Conservation (phyloP, 2,329 filamentous ascomycete genomes). For the Bipolaris cookei region DNA sequence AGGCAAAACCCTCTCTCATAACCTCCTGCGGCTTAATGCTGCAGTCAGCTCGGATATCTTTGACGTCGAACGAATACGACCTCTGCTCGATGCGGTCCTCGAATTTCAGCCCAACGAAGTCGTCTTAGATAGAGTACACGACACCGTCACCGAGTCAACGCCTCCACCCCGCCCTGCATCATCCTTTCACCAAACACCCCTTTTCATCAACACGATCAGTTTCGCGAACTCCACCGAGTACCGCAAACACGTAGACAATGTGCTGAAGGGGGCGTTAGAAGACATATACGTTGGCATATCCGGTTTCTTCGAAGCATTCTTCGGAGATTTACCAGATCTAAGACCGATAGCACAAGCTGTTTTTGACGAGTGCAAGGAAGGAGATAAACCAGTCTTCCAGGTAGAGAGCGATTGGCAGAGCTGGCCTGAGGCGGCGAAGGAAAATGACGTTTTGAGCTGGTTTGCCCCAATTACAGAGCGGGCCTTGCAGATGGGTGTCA, state of each 20-base stretch:
- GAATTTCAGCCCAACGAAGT: conserved; percentile 3
- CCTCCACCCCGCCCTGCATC: conserved; percentile 36
- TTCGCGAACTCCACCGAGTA: conserved; percentile 28
- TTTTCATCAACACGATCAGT: conserved; percentile 26
- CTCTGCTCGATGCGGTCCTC: too few relatives aligned
- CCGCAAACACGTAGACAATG: conserved; percentile 25
- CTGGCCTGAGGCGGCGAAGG: conserved; percentile 28
- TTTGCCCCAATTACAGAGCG: conserved; percentile 26
- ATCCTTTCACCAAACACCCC: conserved; percentile 38
- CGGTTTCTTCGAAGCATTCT: conserved; percentile 32
- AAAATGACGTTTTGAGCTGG: conserved; percentile 30
- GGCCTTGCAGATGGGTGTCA: conserved; percentile 23
- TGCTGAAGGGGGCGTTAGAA: conserved; percentile 29
- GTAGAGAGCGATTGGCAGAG: conserved; percentile 28
- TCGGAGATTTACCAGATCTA: conserved; percentile 23
- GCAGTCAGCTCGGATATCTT: too few relatives aligned
- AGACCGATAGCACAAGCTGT: conserved; percentile 20
- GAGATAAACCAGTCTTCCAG: conserved; percentile 27
- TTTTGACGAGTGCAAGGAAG: conserved; percentile 29
- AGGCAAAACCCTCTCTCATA: neutral
- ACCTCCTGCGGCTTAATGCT: neutral
- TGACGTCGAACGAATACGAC: too few relatives aligned
- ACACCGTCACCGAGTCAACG: conserved; percentile 48
- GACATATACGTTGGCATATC: conserved; percentile 27
- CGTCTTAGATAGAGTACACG: conserved; percentile 42